Evolutionary conservation across 257 asterid species (phyloP).

Genomic region (Nicotiana benthamiana): DNA sequence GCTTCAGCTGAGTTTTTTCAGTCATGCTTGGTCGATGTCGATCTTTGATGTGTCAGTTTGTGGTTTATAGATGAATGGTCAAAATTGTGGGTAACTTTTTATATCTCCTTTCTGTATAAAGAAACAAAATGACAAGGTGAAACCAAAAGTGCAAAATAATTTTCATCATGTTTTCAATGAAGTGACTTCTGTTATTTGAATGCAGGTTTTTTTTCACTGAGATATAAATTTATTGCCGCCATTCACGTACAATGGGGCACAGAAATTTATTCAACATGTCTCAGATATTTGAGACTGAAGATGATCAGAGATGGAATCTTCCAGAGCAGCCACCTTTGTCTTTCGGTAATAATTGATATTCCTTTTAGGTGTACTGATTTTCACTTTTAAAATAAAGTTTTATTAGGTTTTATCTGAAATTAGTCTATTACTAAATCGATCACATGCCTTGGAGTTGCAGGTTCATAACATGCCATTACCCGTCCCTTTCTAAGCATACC

Average conservation of each 20-base stretch:
- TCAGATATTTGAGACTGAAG: constrained; percentile 47
- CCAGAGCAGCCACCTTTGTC: constrained; percentile 50
- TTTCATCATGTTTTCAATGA: neutral
- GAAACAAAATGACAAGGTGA: neutral
- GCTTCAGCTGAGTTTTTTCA: neutral
- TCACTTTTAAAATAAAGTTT: neutral
- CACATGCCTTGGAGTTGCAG: neutral
- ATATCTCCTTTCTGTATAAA: neutral
- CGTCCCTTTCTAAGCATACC: neutral
- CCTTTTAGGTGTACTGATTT: neutral
- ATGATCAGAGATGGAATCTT: constrained; percentile 53
- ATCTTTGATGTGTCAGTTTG: neutral
- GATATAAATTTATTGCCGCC: constrained; percentile 7
- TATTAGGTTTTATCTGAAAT: neutral
- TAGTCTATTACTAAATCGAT: neutral
- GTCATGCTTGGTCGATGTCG: neutral
- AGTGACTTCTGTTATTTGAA: neutral
- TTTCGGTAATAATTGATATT: constrained; percentile 33
- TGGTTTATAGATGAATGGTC: constrained; percentile 4
- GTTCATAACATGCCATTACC: neutral
- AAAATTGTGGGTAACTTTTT: neutral
- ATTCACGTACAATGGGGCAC: constrained; percentile 43
- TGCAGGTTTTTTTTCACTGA: constrained; percentile 26
- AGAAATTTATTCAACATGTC: constrained; percentile 49
- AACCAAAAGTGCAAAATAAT: neutral